A percentile compares a stretch with the other conserved stretches of the same genome.
phyloP scores from a whole-genome alignment of 768 basidiomycete species.

The Rhizopogon vesiculosus region DNA sequence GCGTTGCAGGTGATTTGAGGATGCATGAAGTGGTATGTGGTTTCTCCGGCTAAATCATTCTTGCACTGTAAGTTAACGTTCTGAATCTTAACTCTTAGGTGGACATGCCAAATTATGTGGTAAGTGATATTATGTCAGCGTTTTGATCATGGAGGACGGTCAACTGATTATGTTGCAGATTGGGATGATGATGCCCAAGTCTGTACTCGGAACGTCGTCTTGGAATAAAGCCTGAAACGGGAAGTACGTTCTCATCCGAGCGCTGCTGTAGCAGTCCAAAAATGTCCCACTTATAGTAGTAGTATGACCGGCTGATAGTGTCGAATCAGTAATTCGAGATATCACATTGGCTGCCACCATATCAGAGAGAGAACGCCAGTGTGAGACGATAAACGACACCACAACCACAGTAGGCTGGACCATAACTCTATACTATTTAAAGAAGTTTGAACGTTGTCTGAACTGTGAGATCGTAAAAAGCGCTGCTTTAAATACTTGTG shows the following conservation, averaged over 20 bases:
- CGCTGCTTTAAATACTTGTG: too few species aligned
- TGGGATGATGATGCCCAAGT: conserved; percentile 52
- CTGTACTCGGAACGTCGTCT: conserved; percentile 26
- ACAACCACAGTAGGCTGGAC: too few species aligned
- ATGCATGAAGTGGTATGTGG: conserved; percentile 53
- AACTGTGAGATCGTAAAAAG: too few species aligned
- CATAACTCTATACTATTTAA: too few species aligned
- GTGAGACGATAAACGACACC: too few species aligned
- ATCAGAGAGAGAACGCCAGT: too few species aligned
- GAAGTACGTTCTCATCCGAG: background rate
- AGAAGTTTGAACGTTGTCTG: too few species aligned
- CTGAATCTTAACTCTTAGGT: conserved; percentile 30
- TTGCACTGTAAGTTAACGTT: background rate
- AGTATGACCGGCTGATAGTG: too few species aligned
- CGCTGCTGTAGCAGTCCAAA: background rate
- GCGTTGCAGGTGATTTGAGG: conserved; percentile 52
- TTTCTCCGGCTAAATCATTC: background rate
- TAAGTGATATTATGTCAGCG: conserved; percentile 22
- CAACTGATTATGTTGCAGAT: conserved; percentile 28
- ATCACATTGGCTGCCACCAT: too few species aligned
- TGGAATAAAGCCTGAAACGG: background rate
- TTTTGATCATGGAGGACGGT: too few species aligned
- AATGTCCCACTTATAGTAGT: too few species aligned
- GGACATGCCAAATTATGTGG: conserved; percentile 64
- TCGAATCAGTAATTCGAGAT: too few species aligned